Evolutionary conservation across 2,329 filamentous ascomycete species (phyloP).

Genomic region (Hansfordia pulvinata): DNA sequence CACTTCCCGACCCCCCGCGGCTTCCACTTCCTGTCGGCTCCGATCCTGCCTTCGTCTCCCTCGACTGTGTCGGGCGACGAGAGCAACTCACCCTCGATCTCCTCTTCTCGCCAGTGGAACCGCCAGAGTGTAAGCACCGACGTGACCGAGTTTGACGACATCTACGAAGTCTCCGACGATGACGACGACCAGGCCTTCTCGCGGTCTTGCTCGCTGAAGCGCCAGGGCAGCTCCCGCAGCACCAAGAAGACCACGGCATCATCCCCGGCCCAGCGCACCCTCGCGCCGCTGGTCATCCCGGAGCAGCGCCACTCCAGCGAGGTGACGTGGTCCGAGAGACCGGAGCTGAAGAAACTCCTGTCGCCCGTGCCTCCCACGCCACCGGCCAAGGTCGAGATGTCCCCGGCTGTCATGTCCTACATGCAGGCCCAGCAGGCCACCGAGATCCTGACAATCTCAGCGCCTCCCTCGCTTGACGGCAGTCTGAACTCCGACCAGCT

Average conservation of each 20-base stretch:
- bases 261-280: constrained; percentile 20
- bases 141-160: constrained; percentile 66
- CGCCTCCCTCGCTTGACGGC: constrained; percentile 79
- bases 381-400: constrained; percentile 58
- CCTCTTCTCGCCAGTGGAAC: constrained; percentile 48
- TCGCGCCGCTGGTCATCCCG: constrained; percentile 42
- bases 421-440: constrained; percentile 50
- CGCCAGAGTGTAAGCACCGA: constrained; percentile 48
- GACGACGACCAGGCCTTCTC: constrained; percentile 41
- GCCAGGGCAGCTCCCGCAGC: constrained; percentile 18
- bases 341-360: constrained; percentile 29
- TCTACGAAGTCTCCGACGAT: constrained; percentile 78
- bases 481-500: constrained; percentile 82
- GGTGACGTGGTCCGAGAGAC: constrained; percentile 31
- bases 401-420: constrained; percentile 59
- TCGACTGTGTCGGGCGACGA: constrained; percentile 38
- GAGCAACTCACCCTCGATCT: constrained; percentile 31
- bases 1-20: constrained; percentile 64
- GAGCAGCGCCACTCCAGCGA: constrained; percentile 17
- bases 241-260: constrained; percentile 29
- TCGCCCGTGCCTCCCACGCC: constrained; percentile 52
- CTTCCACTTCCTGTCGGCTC: constrained; percentile 48
- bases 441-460: constrained; percentile 60
- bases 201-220: constrained; percentile 22
- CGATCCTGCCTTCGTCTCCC: constrained; percentile 47